phyloP scores from a whole-genome alignment of 495 filamentous ascomycete genomes.

The Tricharina praecox region DNA sequence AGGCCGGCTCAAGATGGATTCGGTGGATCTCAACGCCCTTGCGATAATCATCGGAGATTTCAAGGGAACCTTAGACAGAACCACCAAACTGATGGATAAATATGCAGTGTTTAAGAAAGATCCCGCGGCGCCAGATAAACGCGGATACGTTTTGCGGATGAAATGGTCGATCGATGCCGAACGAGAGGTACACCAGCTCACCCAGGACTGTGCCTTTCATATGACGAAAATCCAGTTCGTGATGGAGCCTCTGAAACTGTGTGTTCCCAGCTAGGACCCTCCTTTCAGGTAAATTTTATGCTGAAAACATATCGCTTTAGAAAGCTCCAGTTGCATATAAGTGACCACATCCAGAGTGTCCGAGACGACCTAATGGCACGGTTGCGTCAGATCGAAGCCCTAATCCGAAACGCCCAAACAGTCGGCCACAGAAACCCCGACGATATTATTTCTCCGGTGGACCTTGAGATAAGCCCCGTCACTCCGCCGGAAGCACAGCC shows the following conservation, averaged over 20 bases:
- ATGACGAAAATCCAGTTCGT: constrained; percentile 5
- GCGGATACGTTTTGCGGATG: constrained; percentile 1
- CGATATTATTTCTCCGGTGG: too few species aligned
- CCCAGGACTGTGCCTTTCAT: constrained; percentile 3
- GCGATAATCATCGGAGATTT: constrained; percentile 5
- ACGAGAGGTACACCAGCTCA: neutral
- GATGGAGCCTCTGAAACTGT: constrained; percentile 3
- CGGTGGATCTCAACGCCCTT: neutral
- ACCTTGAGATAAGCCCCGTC: too few species aligned
- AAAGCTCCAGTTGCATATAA: neutral
- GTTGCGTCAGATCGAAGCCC: neutral
- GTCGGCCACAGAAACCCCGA: too few species aligned
- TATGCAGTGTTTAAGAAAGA: neutral
- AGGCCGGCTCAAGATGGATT: neutral
- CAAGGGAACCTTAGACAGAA: neutral
- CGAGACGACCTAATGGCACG: neutral
- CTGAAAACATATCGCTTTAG: too few species aligned
- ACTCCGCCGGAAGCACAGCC: too few species aligned
- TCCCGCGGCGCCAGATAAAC: neutral
- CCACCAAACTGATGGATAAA: neutral
- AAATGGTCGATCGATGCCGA: constrained; percentile 1
- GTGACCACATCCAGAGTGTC: neutral
- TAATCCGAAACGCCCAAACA: neutral
- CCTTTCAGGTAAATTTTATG: too few species aligned
- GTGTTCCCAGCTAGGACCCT: too few species aligned